Base-by-base conservation (phyloP, 805 yeast genomes). In the Candida broadrunensis region DNA sequence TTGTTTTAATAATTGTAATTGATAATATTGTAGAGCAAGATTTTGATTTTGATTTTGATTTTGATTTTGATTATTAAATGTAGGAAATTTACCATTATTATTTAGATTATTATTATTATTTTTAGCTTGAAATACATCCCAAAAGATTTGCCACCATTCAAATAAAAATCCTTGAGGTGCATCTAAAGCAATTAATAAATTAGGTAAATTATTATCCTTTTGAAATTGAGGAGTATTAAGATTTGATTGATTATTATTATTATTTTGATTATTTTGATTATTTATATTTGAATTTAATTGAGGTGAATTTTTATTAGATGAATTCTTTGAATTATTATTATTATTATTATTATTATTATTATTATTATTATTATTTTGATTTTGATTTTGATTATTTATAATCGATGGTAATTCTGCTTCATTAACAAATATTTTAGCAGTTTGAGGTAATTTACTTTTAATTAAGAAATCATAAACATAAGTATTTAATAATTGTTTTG, bases 141-240 rank as follows among this genome's bases (percentile, higher is more conserved):
- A 90, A 58, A 89, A 90, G 14, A 90, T 81, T 68, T 81, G 88
- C 97, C 97, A 89, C 97, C 97, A 89, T 60, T 90, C 97, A 54
- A 79, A 83, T 18, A 89, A 65, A 54, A 88, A 89, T 5, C 96
- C 93, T 51, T 83, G 87, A 0, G 95, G 93, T 2, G 95, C 84
- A 55, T 88, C 93, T 75, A 85, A 77, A 9, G 80, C 68, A 54
- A 82, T 72, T 17, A 68, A 64, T 26, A 79, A 56, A 13, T 68
- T 67, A 1, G 84, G 80, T 7, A 80, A 56, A 37, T 72, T 76
- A 41, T 65, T 58, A 6, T 67, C 71, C 46, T 60, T 67, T 35
- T 56, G 59, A 35, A 62, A 54, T 37, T 60, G 68, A 16, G 47
- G 45, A 13, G 45, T 44, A 14, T 29, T 15, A 14, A 15, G 3